These are phyloP conservation scores for Plasmodium gallinaceum DNA, from an alignment of 169 alveolate species.

Conservation along the genomic window DNA sequence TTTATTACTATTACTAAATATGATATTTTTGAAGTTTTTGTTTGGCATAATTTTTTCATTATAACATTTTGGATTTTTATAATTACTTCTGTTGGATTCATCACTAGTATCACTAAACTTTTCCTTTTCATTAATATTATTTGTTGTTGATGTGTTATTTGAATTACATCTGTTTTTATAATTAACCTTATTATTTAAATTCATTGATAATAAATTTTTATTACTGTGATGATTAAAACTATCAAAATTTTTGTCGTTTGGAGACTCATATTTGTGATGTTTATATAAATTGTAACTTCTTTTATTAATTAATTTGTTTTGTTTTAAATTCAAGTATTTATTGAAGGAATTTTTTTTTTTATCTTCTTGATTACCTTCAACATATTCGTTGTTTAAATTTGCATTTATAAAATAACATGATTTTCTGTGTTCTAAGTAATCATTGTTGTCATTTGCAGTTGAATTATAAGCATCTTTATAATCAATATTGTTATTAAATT, in stretches of 20 bases:
- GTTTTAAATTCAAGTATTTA: conserved; percentile 6
- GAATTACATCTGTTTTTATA: background rate
- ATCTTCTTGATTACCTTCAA: background rate
- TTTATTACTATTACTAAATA: background rate
- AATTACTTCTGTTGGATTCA: background rate
- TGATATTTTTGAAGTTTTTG: background rate
- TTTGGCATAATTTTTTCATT: background rate
- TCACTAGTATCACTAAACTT: background rate
- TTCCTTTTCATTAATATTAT: background rate
- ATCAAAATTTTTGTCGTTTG: background rate
- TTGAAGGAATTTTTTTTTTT: background rate
- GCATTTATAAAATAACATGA: conserved; percentile 7
- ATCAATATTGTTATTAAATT: background rate
- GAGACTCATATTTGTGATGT: background rate
- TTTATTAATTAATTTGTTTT: conserved; percentile 10
- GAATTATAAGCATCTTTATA: background rate
- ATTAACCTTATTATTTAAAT: background rate
- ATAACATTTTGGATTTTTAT: background rate
- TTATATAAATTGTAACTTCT: conserved; percentile 15
- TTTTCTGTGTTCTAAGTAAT: background rate
- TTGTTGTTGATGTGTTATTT: background rate
- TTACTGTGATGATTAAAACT: conserved; percentile 2
- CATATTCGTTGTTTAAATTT: background rate
- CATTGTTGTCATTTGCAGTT: background rate
- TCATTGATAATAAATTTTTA: too few relatives aligned